Evolutionary conservation across 2,329 filamentous ascomycete species (phyloP).

Genomic region (Gnomoniopsis sp.): DNA sequence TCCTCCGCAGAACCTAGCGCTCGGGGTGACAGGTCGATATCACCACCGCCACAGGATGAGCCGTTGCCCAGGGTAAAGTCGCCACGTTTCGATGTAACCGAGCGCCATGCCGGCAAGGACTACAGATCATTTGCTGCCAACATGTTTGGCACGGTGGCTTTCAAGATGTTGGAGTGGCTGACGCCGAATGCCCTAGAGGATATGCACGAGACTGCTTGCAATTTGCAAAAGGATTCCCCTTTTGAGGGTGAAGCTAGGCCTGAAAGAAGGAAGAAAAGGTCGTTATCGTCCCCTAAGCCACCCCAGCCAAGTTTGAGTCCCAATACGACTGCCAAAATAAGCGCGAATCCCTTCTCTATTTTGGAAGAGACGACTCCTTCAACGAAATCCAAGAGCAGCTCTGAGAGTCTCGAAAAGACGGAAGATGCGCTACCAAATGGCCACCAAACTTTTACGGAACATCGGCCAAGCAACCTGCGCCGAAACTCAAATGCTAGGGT

Average conservation of each 20-base stretch:
- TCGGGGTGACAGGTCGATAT: neutral
- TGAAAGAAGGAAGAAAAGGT: conserved; percentile 6
- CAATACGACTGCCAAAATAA: neutral
- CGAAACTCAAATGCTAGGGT: conserved; percentile 33
- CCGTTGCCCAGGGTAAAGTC: neutral
- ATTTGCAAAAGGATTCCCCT: conserved; percentile 25
- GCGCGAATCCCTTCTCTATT: conserved; percentile 8
- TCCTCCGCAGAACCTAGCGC: neutral
- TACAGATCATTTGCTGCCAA: conserved; percentile 60
- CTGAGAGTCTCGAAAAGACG: neutral
- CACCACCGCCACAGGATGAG: neutral
- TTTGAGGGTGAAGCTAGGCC: conserved; percentile 22
- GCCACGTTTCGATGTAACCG: conserved; percentile 36
- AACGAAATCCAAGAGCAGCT: neutral
- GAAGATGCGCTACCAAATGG: conserved; percentile 7
- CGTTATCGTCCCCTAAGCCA: conserved; percentile 9
- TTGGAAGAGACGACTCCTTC: conserved; percentile 9
- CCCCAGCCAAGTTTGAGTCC: neutral
- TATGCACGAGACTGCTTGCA: conserved; percentile 39
- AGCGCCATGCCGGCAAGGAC: conserved; percentile 49
- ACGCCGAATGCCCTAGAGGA: conserved; percentile 53
- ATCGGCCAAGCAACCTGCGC: conserved; percentile 21
- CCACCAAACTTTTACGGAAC: neutral
- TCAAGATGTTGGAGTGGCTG: conserved; percentile 71
- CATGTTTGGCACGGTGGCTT: conserved; percentile 61